Evolutionary conservation across 2,329 filamentous ascomycete genomes (phyloP), one percentile per base, ranked within the genome.

Genomic region (Pseudogymnoascus sp.): DNA sequence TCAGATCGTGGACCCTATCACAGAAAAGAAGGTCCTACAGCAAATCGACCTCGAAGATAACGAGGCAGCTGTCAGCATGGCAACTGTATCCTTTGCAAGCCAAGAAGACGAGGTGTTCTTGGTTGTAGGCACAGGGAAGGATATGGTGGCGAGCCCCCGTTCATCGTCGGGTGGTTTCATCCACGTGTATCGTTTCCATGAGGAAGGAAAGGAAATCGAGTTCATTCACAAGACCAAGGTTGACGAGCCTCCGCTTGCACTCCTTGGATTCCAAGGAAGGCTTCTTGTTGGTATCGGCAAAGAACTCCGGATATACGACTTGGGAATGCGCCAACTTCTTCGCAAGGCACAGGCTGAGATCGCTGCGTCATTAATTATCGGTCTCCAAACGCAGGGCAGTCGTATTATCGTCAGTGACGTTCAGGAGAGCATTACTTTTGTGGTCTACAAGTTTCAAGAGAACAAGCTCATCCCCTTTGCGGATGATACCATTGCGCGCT

Each of bases 151-250:
- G 62, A 90, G 82, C 65, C 92, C 92, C 8, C 83, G 87, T 58
- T 87, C 86, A 59, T 92, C 84, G 66, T 85, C 82, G 0, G 86
- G 86, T 64, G 94, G 93, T 0, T 96, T 88, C 67, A 89, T 99
- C 36, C 90, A 97, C 69, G 89, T 97, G 25, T 99, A 97, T 74
- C 86, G 91, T 41, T 90, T 99, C 73, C 84, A 88, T 59, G 88
- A 95, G 57, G 86, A 91, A 64, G 95, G 95, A n/a, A 86, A 86
- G 61, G 86, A 91, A 69, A 82, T 99, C 14, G 90, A 97, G 70
- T 94, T 97, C 62, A 92, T 97, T 65, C 94, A 99, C 76, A 97
- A 97, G 74, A 99, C 95, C 0, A 91, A 92, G 69, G 83, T 97
- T 6, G 90, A 95, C 66, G 87, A 92, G 65, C 92, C 93, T 2